Evolutionary conservation across 2,329 filamentous ascomycete genomes (phyloP).

Genomic region (Botrytis porri): DNA sequence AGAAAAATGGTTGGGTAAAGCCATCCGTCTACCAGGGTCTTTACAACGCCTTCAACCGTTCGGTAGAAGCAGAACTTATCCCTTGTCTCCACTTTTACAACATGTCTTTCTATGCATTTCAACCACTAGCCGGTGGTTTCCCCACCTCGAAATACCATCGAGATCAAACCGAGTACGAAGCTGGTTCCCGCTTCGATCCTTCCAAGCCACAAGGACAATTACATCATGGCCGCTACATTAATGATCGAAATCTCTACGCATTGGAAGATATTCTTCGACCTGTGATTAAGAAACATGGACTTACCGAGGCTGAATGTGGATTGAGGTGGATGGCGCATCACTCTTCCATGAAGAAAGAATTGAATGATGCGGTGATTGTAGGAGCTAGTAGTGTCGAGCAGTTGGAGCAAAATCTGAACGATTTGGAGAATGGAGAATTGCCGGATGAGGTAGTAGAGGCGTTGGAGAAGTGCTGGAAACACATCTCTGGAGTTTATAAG

Average conservation of each 20-base stretch:
- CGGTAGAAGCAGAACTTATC: slow-evolving; percentile 62
- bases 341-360: slow-evolving; percentile 53
- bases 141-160: slow-evolving; percentile 50
- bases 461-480: slow-evolving; percentile 71
- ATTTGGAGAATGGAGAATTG: slow-evolving; percentile 66
- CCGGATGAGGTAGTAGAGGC: slow-evolving; percentile 72
- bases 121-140: slow-evolving; percentile 53
- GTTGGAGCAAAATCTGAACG: slow-evolving; percentile 55
- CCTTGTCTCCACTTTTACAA: slow-evolving; percentile 57
- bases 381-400: slow-evolving; percentile 57
- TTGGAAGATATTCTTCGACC: slow-evolving; percentile 61
- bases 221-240: slow-evolving; percentile 59
- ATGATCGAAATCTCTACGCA: slow-evolving; percentile 61
- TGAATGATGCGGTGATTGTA: slow-evolving; percentile 58
- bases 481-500: not conserved
- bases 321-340: slow-evolving; percentile 74
- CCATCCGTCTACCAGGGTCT: slow-evolving; percentile 40
- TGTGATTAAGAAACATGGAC: slow-evolving; percentile 62
- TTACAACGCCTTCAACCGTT: slow-evolving; percentile 38
- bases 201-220: slow-evolving; percentile 47
- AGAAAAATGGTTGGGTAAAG: slow-evolving; percentile 37
- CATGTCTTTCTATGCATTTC: slow-evolving; percentile 60
- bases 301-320: slow-evolving; percentile 70
- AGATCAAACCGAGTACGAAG: slow-evolving; percentile 39
- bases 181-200: slow-evolving; percentile 39